Evolutionary conservation across 2,329 filamentous ascomycete species (phyloP).

Genomic region (Phyllosticta citriasiana): DNA sequence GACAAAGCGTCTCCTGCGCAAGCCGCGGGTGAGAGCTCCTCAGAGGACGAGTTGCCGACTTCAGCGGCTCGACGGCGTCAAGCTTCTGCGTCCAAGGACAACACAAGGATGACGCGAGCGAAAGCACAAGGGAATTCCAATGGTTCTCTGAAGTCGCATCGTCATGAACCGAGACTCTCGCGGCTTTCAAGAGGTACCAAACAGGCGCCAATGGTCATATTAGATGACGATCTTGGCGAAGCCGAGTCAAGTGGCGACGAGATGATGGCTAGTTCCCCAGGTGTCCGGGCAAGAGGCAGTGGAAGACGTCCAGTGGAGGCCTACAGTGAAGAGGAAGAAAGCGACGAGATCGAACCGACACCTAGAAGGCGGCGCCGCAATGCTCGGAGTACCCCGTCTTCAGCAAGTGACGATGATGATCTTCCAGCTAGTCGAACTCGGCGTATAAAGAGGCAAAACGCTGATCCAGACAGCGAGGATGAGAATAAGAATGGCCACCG

Average conservation of each 20-base stretch:
- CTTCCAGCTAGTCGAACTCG: slow-evolving; percentile 2
- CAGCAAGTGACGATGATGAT: slow-evolving; percentile 11
- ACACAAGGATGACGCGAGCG: slow-evolving; percentile 14
- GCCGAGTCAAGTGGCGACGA: slow-evolving; percentile 9
- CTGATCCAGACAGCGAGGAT: slow-evolving; percentile 20
- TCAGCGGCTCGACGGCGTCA: not conserved
- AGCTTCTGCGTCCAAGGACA: not conserved
- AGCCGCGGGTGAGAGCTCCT: not conserved
- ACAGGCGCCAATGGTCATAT: not conserved
- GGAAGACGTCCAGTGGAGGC: not conserved
- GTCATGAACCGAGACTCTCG: not conserved
- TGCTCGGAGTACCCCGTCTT: not conserved
- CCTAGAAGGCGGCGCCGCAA: not conserved
- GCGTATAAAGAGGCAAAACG: not conserved
- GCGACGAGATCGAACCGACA: slow-evolving; percentile 1
- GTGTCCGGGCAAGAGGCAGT: not conserved
- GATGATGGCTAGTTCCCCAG: slow-evolving; percentile 11
- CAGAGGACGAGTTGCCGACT: not conserved
- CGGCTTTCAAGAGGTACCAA: not conserved
- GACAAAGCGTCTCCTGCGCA: not conserved
- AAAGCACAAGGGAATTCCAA: slow-evolving; percentile 5
- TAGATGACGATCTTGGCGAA: slow-evolving; percentile 6
- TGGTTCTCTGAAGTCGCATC: not conserved
- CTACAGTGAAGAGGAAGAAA: slow-evolving; percentile 9
- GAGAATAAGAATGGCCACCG: slow-evolving; percentile 9